phyloP scores from a whole-genome alignment of 164 flowering plant species.

The Sextonia rubra region DNA sequence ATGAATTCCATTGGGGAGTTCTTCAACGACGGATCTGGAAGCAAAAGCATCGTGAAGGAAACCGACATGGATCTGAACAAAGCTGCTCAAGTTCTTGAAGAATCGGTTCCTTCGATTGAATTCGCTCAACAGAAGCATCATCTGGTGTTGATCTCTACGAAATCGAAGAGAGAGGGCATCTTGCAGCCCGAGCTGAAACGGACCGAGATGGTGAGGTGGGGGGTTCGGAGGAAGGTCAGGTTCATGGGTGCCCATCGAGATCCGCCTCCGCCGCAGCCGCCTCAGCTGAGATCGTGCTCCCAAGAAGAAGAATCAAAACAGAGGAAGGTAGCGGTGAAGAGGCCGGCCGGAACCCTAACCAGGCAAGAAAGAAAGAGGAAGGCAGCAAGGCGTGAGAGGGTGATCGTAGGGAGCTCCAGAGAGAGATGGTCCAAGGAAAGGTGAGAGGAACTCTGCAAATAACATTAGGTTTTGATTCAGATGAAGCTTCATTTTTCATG shows the following conservation, averaged over 20 bases:
- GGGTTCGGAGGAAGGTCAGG: slow-evolving; percentile 37
- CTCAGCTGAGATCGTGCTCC: slow-evolving; percentile 1
- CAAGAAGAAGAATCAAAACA: slow-evolving; percentile 4
- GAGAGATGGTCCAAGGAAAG: slow-evolving; percentile 84
- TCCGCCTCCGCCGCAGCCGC: not conserved
- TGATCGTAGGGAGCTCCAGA: slow-evolving; percentile 14
- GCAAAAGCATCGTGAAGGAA: not conserved
- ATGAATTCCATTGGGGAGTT: slow-evolving; percentile 37
- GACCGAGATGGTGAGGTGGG: slow-evolving; percentile 53
- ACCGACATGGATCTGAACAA: slow-evolving; percentile 35
- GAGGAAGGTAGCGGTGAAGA: slow-evolving; percentile 20
- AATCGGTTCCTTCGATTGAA: slow-evolving; percentile 38
- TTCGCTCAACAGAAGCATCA: slow-evolving; percentile 21
- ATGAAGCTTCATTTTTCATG: not conserved
- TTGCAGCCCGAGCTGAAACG: too few relatives aligned
- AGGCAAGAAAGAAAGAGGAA: slow-evolving; percentile 11
- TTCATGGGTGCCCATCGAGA: slow-evolving; percentile 34
- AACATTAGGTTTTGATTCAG: not conserved
- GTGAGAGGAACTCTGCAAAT: slow-evolving; percentile 20
- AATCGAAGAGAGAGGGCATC: not conserved
- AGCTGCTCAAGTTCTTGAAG: slow-evolving; percentile 41
- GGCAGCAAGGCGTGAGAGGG: slow-evolving; percentile 9
- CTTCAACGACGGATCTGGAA: slow-evolving; percentile 18
- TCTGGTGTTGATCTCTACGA: slow-evolving; percentile 29
- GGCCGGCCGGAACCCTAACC: slow-evolving; percentile 21